These are phyloP conservation scores for Aspergillus fumigatus DNA, from an alignment of 2,329 filamentous ascomycete species.

Conservation along the genomic window DNA sequence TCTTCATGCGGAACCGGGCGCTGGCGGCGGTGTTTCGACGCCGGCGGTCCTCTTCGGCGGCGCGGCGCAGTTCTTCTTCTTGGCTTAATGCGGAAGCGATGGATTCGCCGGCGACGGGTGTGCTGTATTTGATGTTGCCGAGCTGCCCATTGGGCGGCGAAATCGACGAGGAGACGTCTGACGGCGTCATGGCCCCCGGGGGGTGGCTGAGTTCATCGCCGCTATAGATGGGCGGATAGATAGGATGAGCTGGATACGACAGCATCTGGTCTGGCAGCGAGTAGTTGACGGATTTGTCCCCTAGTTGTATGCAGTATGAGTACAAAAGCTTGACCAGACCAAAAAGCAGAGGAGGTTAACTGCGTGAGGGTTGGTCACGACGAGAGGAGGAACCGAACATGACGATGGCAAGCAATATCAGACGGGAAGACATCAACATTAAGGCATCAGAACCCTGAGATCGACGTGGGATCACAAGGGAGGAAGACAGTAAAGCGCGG, in stretches of 20 bases:
- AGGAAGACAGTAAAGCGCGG: conserved; percentile 9
- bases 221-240: conserved; percentile 36
- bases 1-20: conserved; percentile 87
- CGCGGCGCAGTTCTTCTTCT: conserved; percentile 67
- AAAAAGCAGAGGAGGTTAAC: not conserved
- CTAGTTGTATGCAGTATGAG: conserved; percentile 24
- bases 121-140: conserved; percentile 39
- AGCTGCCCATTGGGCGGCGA: conserved; percentile 38
- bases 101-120: conserved; percentile 33
- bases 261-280: conserved; percentile 36
- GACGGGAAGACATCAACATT: not conserved
- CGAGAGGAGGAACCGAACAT: conserved; percentile 12
- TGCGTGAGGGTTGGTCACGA: conserved; percentile 1
- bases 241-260: conserved; percentile 34
- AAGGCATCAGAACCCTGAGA: not conserved
- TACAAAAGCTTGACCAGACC: conserved; percentile 2
- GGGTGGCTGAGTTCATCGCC: conserved; percentile 34
- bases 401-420: not conserved
- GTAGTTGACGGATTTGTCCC: conserved; percentile 37
- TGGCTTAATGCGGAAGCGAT: conserved; percentile 50
- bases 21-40: conserved; percentile 84
- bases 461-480: conserved; percentile 10
- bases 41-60: conserved; percentile 85
- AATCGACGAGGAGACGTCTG: conserved; percentile 40
- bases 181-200: conserved; percentile 36